Conservation (phyloP, 2,329 filamentous ascomycete species). For the Apiospora aurea region DNA sequence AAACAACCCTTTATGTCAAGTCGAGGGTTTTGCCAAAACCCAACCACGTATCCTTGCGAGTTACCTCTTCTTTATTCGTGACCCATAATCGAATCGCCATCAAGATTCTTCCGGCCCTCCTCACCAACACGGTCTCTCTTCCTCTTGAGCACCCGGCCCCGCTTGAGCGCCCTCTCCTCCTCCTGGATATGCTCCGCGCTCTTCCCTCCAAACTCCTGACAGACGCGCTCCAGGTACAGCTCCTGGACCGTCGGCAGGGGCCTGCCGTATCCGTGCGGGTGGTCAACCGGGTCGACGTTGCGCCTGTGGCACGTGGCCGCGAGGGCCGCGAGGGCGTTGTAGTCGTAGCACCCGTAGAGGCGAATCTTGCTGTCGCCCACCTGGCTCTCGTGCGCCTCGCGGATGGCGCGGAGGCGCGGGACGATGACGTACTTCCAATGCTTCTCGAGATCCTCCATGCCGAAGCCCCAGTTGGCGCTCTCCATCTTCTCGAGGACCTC, state of each 20-base stretch:
- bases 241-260: not conserved
- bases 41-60: not conserved
- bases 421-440: not conserved
- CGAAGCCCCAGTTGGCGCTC: not conserved
- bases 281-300: conserved; percentile 16
- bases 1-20: not conserved
- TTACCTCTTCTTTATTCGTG: not conserved
- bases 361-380: not conserved
- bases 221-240: not conserved
- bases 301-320: conserved; percentile 1
- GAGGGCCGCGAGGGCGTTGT: conserved; percentile 15
- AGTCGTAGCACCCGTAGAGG: not conserved
- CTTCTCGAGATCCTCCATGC: not conserved
- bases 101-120: not conserved
- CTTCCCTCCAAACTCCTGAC: not conserved
- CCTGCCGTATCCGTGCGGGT: not conserved
- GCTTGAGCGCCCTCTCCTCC: conserved; percentile 3
- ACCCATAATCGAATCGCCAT: not conserved
- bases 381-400: not conserved
- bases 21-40: not conserved
- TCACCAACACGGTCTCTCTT: not conserved
- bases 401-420: not conserved
- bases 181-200: not conserved
- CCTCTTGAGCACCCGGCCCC: not conserved
- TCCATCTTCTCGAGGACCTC: not conserved